Base-by-base conservation (phyloP, 345 rosid species). In the Hibiscus trionum region DNA sequence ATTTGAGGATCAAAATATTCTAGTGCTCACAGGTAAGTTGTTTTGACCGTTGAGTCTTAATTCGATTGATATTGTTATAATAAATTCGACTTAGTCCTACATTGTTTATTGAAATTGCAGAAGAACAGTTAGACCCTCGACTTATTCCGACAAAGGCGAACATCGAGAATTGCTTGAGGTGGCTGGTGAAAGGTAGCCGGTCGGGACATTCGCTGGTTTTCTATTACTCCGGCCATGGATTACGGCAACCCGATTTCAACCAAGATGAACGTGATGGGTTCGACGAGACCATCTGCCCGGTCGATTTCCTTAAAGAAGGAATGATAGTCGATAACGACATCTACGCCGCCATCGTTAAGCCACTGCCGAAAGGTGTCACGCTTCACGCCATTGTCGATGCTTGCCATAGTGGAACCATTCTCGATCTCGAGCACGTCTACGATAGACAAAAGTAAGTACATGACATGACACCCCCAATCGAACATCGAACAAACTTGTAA, bases 171-270 rank as follows among this genome's bases (percentile, higher is more conserved):
- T 69, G 82, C 17, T 68, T 88, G 81, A 16, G 58, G 11, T 88
- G 90, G 93, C 86, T 86, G 3, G 86, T 88, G 44, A 55, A 78
- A 10, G 86, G 17, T n/a, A 77, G 86, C 74, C 24, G n/a, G 72
- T 12, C 26, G 0, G 87, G 85, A 11, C 85, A 86, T 46, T 84
- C 93, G 0, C 70, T 86, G 29, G 83, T 85, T 35, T 88, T 88
- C 81, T 88, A 77, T 68, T 88, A 78, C 80, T 84, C 93, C 0
- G 90, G 93, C 0, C 89, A 86, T 6, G 93, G 93, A 10, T 35
- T 86, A 10, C 66, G 86, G 11, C 82, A 80, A 61, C 84, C 82
- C 0, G 93, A 88, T 68, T 73, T 77, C 31, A 6, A 74, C 0
- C 50, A 42, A 0, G 93, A 88, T 39, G 89, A 88, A 71, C 52